phyloP scores from a whole-genome alignment of 441 rosid species.

The Eutrema salsugineum region DNA sequence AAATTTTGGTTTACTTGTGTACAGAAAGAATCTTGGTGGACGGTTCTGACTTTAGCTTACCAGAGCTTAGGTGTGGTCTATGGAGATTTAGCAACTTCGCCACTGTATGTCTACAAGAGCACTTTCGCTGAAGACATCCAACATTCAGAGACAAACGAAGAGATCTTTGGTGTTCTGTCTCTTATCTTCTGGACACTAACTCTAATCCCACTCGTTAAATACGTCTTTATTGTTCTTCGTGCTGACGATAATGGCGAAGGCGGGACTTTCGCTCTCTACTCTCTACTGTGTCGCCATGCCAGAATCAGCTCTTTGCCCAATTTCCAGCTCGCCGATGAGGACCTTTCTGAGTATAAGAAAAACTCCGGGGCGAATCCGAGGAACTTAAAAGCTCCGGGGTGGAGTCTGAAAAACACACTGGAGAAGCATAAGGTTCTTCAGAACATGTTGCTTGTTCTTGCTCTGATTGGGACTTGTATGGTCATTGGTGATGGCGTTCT shows the following conservation, averaged over 20 bases:
- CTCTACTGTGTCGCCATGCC: conserved; percentile 65
- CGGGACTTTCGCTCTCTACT: conserved; percentile 75
- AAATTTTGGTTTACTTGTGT: background rate
- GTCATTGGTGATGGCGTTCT: conserved; percentile 82
- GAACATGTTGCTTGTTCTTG: conserved; percentile 52
- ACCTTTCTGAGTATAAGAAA: conserved; percentile 54
- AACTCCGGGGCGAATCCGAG: conserved; percentile 28
- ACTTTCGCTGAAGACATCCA: conserved; percentile 67
- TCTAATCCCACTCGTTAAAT: conserved; percentile 56
- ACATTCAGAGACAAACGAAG: conserved; percentile 80
- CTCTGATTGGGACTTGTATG: conserved; percentile 76
- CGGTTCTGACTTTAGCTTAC: conserved; percentile 61
- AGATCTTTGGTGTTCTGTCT: conserved; percentile 70
- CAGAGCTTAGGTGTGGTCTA: conserved; percentile 77
- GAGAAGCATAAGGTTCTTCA: conserved; percentile 55
- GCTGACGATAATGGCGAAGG: conserved; percentile 84
- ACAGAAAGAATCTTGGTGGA: conserved; percentile 70
- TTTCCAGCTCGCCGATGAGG: conserved; percentile 75
- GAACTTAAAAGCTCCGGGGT: conserved; percentile 28
- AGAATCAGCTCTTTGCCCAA: conserved; percentile 61
- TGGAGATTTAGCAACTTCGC: conserved; percentile 77
- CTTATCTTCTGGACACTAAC: conserved; percentile 75
- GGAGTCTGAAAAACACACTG: conserved; percentile 47
- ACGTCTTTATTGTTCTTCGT: conserved; percentile 72
- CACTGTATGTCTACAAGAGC: conserved; percentile 67